Conservation (phyloP, 345 rosid species). For the Toxicodendron radicans region DNA sequence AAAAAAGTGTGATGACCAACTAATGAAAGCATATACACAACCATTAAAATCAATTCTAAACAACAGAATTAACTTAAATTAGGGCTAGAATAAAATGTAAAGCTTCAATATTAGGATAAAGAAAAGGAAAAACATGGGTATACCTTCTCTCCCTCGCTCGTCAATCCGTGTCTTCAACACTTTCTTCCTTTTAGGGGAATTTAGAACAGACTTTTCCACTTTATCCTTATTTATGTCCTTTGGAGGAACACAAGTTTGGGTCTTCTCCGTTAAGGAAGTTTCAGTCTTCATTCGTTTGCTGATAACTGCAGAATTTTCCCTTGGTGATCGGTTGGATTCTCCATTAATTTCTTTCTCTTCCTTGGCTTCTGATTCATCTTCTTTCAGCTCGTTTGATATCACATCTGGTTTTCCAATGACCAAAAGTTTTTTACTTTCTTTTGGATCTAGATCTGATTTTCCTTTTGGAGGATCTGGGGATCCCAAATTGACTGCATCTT, state of each 20-base stretch:
- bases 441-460: conserved; percentile 23
- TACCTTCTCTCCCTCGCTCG: conserved; percentile 99
- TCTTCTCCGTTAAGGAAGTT: conserved; percentile 33
- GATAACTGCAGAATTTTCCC: conserved; percentile 34
- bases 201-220: conserved; percentile 37
- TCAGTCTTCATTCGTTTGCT: conserved; percentile 25
- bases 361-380: conserved; percentile 33
- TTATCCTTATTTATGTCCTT: conserved; percentile 31
- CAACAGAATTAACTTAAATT: neutral
- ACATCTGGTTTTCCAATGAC: conserved; percentile 27
- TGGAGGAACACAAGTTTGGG: conserved; percentile 24
- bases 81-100: neutral
- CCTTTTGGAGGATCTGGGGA: conserved; percentile 61
- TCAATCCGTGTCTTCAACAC: conserved; percentile 71
- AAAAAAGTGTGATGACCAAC: neutral
- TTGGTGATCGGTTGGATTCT: conserved; percentile 24
- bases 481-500: conserved; percentile 66
- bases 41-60: no score
- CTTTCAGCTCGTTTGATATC: conserved; percentile 23
- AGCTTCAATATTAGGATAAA: neutral
- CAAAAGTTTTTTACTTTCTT: conserved; percentile 32
- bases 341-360: conserved; percentile 35
- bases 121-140: neutral
- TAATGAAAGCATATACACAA: no score
- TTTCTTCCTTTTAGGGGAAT: conserved; percentile 71